A percentile compares a stretch with the other conserved stretches of the same genome.
Conservation (phyloP, 306 rosid genomes). For the Amphicarpaea edgeworthii region DNA sequence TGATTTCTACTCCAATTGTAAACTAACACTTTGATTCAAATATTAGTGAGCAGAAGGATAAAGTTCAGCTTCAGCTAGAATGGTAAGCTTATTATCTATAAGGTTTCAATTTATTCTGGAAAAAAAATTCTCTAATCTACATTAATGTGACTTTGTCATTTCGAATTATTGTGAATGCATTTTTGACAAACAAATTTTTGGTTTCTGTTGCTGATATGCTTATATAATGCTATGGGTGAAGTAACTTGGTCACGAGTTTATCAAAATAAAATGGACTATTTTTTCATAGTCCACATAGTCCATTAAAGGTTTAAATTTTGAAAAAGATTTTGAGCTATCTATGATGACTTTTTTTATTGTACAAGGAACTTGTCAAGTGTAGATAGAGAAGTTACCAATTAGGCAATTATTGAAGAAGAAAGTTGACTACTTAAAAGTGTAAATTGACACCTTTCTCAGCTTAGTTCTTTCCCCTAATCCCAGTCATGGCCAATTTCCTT, state of each 20-base stretch:
- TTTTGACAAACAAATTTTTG: slow-evolving; percentile 4
- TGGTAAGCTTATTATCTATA: slow-evolving; percentile 66
- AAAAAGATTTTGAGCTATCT: slow-evolving; percentile 26
- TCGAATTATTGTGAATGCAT: not conserved
- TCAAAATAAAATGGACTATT: slow-evolving; percentile 30
- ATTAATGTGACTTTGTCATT: slow-evolving; percentile 16
- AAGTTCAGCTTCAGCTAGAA: slow-evolving; percentile 93
- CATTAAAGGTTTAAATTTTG: slow-evolving; percentile 24
- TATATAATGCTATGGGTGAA: slow-evolving; percentile 30
- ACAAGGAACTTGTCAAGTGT: slow-evolving; percentile 18
- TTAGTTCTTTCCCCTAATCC: not conserved
- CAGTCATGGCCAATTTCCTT: slow-evolving; percentile 8
- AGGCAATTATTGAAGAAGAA: slow-evolving; percentile 12
- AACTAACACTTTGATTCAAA: slow-evolving; percentile 49
- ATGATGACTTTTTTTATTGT: slow-evolving; percentile 16
- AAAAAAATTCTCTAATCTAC: slow-evolving; percentile 1
- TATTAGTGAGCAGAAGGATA: slow-evolving; percentile 76
- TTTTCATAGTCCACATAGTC: not conserved
- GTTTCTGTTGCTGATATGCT: slow-evolving; percentile 13
- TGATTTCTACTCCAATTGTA: slow-evolving; percentile 34
- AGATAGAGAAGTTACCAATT: slow-evolving; percentile 27
- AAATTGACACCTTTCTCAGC: not conserved
- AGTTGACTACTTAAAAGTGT: slow-evolving; percentile 16
- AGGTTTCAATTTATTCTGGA: slow-evolving; percentile 41
- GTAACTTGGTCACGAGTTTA: not conserved